Evolutionary conservation across 805 yeast species (phyloP), one percentile per base, ranked within the genome.

Genomic region (baker's yeast (Saccharomyces cerevisiae)): DNA sequence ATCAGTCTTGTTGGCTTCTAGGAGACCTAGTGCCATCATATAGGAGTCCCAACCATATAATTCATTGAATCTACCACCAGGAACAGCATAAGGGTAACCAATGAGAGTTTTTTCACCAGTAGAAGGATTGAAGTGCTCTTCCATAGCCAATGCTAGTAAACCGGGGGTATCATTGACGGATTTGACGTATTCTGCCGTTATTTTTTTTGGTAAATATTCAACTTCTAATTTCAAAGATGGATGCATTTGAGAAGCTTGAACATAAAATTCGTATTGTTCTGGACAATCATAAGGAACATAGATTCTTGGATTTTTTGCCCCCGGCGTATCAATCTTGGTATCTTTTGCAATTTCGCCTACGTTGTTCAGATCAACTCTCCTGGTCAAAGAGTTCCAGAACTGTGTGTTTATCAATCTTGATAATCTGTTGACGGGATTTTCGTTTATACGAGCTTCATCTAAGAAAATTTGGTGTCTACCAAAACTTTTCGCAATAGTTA

Each of bases 21-120:
- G 68, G 46, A 94, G 75, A 1, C 98, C 99, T 26, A 90, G 70
- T 0, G 94, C 81, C 66, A 85, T 90, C 85, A 94, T 87, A 66
- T 94, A 92, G 1, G 97, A 89, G 69, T 92, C 99, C 99, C 99
- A 92, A 14, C 98, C 99, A 65, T 94, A 92, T 55, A 90, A 79
- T 72, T 92, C 99, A 72, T 94, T 94, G 72, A 92, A 92, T 59
- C 99, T 76, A 24, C 99, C 98, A 17, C 99, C 99, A 1, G 99
- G 99, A 26, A 92, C 98, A 17, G 89, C 87, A 69, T 92, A 92
- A 0, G 96, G 96, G 63, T 79, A 83, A 22, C 90, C 89, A 43
- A 79, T 74, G 49, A 85, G 61, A 13, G 78, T 75, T 17, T 65
- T 67, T 46, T 80, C 79, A 54, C 82, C 80, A 0, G 78, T 71